Evolutionary conservation across 176 grass and related monocot species (phyloP).

Genomic region (Avena eriantha): DNA sequence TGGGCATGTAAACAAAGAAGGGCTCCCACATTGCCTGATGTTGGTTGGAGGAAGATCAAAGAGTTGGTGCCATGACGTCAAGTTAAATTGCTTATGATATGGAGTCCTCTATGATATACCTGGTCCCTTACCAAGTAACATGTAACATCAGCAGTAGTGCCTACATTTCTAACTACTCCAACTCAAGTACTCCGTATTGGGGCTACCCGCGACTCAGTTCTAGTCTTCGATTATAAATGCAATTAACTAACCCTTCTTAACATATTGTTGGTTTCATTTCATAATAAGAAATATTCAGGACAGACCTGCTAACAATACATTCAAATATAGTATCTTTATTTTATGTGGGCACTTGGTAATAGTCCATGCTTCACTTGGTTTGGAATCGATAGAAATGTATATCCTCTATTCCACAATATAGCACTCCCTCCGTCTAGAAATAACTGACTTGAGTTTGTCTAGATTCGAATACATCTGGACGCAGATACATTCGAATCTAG

Average conservation of each 20-base stretch:
- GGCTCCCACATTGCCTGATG: neutral
- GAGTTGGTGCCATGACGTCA: constrained; percentile 35
- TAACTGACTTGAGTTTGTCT: no score
- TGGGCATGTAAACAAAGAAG: constrained; percentile 21
- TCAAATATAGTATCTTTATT: neutral
- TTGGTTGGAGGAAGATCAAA: constrained; percentile 44
- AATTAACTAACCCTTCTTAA: constrained; percentile 7
- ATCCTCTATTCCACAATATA: no score
- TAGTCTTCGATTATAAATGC: neutral
- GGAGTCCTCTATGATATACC: constrained; percentile 8
- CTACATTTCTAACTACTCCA: constrained; percentile 8
- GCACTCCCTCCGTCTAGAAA: no score
- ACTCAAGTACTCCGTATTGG: neutral
- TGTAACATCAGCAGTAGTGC: constrained; percentile 22
- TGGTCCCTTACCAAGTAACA: constrained; percentile 44
- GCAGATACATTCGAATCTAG: no score
- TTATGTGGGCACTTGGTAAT: constrained; percentile 2
- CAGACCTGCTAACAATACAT: neutral
- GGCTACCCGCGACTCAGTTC: constrained; percentile 1
- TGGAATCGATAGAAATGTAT: neutral
- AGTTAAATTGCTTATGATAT: constrained; percentile 8
- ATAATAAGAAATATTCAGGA: no score
- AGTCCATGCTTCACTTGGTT: constrained; percentile 23
- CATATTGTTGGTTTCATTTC: neutral
- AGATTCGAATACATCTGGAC: no score